These are phyloP conservation scores for Dendrostoma leiphaemia DNA, from an alignment of 2,329 filamentous ascomycete genomes.

Conservation along the genomic window DNA sequence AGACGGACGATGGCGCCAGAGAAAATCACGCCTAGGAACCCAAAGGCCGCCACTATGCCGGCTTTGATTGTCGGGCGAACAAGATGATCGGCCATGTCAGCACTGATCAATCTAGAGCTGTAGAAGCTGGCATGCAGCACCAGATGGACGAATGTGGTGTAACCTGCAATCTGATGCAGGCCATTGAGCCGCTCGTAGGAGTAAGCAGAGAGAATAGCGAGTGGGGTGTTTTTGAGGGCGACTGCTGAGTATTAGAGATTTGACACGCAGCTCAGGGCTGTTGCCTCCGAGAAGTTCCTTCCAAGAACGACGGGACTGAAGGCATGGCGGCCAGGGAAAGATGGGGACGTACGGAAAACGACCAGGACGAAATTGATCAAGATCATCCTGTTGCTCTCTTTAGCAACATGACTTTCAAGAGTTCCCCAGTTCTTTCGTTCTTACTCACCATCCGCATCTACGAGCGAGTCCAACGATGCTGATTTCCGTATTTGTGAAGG, in stretches of 20 bases:
- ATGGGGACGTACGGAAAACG: no score
- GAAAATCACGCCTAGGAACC: slow-evolving; percentile 43
- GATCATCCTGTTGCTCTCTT: slow-evolving; percentile 24
- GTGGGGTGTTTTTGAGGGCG: slow-evolving; percentile 56
- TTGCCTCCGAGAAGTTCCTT: no score
- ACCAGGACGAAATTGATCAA: slow-evolving; percentile 47
- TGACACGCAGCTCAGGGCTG: no score
- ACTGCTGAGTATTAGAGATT: no score
- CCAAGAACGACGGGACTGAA: no score
- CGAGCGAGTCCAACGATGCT: slow-evolving; percentile 23
- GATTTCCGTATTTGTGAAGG: slow-evolving; percentile 28
- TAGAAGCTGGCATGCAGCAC: slow-evolving; percentile 47
- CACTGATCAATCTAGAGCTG: slow-evolving; percentile 38
- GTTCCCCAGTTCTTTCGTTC: no score
- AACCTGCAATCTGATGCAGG: slow-evolving; percentile 54
- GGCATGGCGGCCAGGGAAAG: no score
- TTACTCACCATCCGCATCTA: slow-evolving; percentile 32
- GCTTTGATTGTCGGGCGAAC: no score
- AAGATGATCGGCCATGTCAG: no score
- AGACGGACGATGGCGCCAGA: slow-evolving; percentile 43
- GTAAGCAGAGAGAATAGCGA: slow-evolving; percentile 50
- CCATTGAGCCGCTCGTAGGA: slow-evolving; percentile 60
- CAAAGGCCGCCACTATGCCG: slow-evolving; percentile 46
- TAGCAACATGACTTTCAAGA: no score
- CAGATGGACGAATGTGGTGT: slow-evolving; percentile 43